Conservation (phyloP, 305 asterid genomes). For the Salvia sclarea region DNA sequence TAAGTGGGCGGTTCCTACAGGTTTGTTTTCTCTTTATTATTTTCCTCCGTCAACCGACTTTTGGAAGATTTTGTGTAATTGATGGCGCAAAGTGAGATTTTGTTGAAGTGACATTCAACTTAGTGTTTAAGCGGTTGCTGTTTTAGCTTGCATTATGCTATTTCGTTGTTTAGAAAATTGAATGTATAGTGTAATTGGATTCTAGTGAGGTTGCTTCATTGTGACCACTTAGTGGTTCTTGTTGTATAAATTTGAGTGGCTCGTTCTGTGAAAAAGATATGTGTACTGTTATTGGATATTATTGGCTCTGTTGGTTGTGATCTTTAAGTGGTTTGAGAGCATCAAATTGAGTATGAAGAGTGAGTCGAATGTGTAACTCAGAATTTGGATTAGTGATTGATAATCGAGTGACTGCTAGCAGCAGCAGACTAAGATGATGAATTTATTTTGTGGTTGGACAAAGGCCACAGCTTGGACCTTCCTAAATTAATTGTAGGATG, state of each 20-base stretch:
- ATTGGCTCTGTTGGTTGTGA: background rate
- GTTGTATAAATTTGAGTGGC: background rate
- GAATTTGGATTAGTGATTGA: background rate
- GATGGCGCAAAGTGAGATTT: conserved; percentile 3
- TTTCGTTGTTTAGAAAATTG: background rate
- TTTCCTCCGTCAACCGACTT: background rate
- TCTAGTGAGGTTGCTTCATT: background rate
- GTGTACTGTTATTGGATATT: background rate
- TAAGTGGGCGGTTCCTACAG: conserved; percentile 80
- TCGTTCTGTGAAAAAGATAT: background rate
- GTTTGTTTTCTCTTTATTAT: conserved; percentile 30
- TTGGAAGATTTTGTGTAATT: background rate
- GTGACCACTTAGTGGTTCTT: background rate
- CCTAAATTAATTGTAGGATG: background rate
- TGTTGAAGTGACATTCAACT: background rate
- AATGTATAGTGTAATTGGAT: background rate
- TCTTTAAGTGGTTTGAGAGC: background rate
- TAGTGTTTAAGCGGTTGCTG: background rate
- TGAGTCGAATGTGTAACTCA: background rate
- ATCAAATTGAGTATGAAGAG: background rate
- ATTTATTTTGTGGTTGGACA: background rate
- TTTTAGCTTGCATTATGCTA: background rate
- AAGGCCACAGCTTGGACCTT: background rate
- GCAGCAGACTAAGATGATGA: background rate
- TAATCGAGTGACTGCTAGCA: background rate